Conservation (phyloP, 139 green algal genomes). For the Monoraphidium neglectum region DNA sequence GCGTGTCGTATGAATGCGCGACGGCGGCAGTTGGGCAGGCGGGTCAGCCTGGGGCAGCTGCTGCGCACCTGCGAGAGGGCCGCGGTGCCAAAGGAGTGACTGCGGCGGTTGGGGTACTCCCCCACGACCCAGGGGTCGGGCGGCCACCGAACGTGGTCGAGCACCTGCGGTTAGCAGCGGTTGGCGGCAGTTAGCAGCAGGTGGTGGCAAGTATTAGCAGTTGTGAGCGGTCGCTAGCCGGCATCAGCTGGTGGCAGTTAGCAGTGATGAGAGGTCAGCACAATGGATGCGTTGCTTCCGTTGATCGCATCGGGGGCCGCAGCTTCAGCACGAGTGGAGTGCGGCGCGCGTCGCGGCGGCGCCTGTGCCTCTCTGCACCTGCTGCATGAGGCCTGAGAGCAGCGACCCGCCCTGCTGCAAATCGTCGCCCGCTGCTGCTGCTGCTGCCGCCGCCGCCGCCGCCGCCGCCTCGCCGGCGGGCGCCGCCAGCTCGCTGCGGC, state of each 20-base stretch:
- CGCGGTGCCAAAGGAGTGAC: conserved; percentile 16
- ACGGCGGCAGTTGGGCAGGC: neutral
- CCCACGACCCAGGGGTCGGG: conserved; percentile 42
- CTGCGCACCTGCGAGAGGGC: conserved; percentile 12
- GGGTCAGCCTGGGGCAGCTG: too few species aligned
- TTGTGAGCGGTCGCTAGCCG: too few species aligned
- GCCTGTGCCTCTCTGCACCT: too few species aligned
- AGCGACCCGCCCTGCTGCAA: neutral
- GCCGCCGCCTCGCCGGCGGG: neutral
- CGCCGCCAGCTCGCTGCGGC: neutral
- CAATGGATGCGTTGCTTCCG: too few species aligned
- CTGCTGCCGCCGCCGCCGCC: neutral
- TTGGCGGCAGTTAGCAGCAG: too few species aligned
- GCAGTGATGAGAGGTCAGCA: too few species aligned
- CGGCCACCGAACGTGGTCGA: conserved; percentile 53
- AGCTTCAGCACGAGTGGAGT: too few species aligned
- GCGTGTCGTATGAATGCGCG: neutral
- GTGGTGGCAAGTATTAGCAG: too few species aligned
- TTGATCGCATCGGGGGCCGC: too few species aligned
- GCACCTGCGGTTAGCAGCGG: too few species aligned
- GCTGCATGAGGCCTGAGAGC: conserved; percentile 25
- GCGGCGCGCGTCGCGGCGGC: too few species aligned
- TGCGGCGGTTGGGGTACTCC: conserved; percentile 20
- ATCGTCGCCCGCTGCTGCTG: neutral
- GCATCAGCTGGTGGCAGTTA: too few species aligned